Evolutionary conservation across 2,329 filamentous ascomycete genomes (phyloP).

Genomic region (Stromatinia cepivora): DNA sequence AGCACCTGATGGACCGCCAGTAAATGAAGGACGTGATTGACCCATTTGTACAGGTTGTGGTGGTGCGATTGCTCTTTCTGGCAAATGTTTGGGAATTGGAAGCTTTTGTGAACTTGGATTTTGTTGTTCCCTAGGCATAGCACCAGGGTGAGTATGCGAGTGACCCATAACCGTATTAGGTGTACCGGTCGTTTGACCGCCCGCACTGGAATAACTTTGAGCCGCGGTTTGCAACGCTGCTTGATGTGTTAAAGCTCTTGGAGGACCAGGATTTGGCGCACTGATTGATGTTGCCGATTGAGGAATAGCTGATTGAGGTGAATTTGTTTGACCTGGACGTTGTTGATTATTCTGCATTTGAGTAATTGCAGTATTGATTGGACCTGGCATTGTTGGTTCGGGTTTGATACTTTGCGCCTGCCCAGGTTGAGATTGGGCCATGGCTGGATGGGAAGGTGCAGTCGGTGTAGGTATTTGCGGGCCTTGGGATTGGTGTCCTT

Average conservation of each 20-base stretch:
- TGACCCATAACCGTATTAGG: slow-evolving; percentile 40
- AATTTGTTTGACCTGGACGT: slow-evolving; percentile 36
- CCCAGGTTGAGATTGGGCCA: slow-evolving; percentile 27
- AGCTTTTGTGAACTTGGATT: slow-evolving; percentile 39
- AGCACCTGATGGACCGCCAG: slow-evolving; percentile 71
- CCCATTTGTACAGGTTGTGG: slow-evolving; percentile 75
- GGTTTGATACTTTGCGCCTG: slow-evolving; percentile 35
- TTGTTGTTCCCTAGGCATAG: slow-evolving; percentile 34
- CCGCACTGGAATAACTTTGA: slow-evolving; percentile 40
- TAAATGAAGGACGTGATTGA: slow-evolving; percentile 76
- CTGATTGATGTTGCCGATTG: slow-evolving; percentile 37
- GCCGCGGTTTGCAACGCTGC: slow-evolving; percentile 40
- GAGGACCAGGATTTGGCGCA: slow-evolving; percentile 28
- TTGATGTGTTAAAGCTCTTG: slow-evolving; percentile 38
- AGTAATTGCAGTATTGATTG: slow-evolving; percentile 38
- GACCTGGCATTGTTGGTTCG: slow-evolving; percentile 34
- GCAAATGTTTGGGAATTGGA: slow-evolving; percentile 65
- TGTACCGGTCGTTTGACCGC: slow-evolving; percentile 29
- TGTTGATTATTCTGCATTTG: slow-evolving; percentile 33
- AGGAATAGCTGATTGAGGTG: slow-evolving; percentile 39
- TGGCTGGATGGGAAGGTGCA: slow-evolving; percentile 28
- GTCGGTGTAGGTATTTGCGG: slow-evolving; percentile 30
- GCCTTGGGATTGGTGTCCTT: slow-evolving; percentile 27
- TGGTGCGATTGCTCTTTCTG: slow-evolving; percentile 63
- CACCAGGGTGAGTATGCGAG: slow-evolving; percentile 34